Percentiles rank a stretch among this genome's conserved stretches.
These are phyloP conservation scores for Populus ilicifolia DNA, from an alignment of 345 rosid species.

Conservation along the genomic window DNA sequence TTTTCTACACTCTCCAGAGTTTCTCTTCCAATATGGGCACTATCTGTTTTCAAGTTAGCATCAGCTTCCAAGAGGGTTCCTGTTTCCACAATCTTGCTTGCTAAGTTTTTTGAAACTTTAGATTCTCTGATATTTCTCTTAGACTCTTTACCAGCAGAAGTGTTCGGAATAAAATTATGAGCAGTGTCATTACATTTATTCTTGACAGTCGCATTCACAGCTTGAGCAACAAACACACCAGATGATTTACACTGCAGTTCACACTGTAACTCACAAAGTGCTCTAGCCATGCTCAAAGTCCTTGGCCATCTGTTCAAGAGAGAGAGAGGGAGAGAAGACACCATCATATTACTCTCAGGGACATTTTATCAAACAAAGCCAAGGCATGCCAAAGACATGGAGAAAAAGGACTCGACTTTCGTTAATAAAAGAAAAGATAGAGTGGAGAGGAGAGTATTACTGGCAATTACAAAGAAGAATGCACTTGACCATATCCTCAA, in stretches of 20 bases:
- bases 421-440: neutral
- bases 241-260: constrained; percentile 29
- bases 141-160: constrained; percentile 28
- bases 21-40: neutral
- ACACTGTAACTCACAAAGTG: constrained; percentile 48
- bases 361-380: constrained; percentile 9
- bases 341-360: neutral
- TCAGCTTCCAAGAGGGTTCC: constrained; percentile 9
- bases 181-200: neutral
- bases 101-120: constrained; percentile 12
- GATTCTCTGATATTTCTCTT: constrained; percentile 19
- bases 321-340: neutral
- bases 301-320: constrained; percentile 40
- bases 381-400: neutral
- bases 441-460: constrained; percentile 17
- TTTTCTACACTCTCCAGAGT: neutral
- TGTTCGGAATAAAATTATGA: constrained; percentile 23
- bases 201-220: neutral
- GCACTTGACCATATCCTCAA: constrained; percentile 59
- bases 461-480: constrained; percentile 53
- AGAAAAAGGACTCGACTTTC: neutral
- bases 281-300: constrained; percentile 48
- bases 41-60: neutral
- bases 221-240: constrained; percentile 8
- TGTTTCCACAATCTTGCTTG: constrained; percentile 2